phyloP scores from a whole-genome alignment of 2,329 filamentous ascomycete genomes.

The Sclerotinia sclerotiorum region DNA sequence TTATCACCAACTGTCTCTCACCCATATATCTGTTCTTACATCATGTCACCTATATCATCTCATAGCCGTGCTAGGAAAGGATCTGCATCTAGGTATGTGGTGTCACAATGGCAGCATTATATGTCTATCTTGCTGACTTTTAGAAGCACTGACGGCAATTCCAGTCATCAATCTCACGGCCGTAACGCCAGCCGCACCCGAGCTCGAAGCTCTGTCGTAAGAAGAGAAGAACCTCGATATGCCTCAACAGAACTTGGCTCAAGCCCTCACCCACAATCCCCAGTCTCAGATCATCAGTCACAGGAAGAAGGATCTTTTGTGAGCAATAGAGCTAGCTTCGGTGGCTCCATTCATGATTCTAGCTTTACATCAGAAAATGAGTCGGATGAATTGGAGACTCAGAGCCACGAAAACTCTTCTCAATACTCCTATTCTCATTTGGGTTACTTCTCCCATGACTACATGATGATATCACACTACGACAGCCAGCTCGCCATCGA shows the following conservation, averaged over 20 bases:
- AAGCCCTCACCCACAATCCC: not conserved
- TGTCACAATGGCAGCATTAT: not conserved
- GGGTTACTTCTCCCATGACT: not conserved
- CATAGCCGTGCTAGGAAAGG: not conserved
- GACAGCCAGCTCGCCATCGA: not conserved
- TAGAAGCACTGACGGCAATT: not conserved
- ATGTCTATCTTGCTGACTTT: conserved; percentile 6
- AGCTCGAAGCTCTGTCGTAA: not conserved
- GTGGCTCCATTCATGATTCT: not conserved
- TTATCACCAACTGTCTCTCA: not conserved
- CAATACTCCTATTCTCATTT: not conserved
- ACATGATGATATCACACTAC: not conserved
- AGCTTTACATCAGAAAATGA: conserved; percentile 1
- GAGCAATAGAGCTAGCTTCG: not conserved
- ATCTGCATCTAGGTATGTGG: conserved; percentile 6
- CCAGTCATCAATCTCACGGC: not conserved
- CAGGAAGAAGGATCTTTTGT: not conserved
- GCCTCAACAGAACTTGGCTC: not conserved
- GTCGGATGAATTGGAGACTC: not conserved
- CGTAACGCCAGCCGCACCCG: not conserved
- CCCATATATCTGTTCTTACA: not conserved
- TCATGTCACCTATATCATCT: conserved; percentile 7
- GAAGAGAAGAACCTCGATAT: not conserved
- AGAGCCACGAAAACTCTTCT: not conserved
- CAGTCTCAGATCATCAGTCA: not conserved